Evolutionary conservation across 441 rosid genomes (phyloP).

Genomic region (Corymbia calophylla): DNA sequence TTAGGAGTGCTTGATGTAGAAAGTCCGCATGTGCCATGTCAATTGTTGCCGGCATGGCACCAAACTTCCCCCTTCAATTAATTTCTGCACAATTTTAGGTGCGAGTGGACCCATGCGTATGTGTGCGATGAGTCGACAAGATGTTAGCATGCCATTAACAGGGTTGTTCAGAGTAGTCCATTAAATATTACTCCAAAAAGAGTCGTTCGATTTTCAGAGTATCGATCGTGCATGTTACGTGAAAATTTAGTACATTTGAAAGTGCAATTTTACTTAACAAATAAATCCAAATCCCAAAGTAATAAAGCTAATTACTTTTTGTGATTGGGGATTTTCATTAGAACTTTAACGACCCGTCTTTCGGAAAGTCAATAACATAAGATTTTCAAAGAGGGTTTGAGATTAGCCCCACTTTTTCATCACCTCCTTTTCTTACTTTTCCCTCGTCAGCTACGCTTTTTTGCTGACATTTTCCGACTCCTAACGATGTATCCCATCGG

Average conservation of each 20-base stretch:
- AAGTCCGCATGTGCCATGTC: background rate
- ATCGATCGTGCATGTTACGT: background rate
- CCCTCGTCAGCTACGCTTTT: background rate
- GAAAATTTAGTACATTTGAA: background rate
- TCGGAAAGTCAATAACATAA: background rate
- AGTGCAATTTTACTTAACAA: fast-evolving
- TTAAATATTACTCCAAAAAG: background rate
- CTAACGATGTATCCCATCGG: background rate
- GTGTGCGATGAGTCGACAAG: background rate
- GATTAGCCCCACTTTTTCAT: background rate
- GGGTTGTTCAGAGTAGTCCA: background rate
- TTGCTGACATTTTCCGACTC: background rate
- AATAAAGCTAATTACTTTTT: background rate
- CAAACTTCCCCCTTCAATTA: background rate
- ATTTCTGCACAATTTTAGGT: background rate
- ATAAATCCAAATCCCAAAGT: background rate
- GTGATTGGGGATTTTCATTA: background rate
- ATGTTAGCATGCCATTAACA: background rate
- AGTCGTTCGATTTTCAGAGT: background rate
- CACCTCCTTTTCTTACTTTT: background rate
- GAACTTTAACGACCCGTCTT: background rate
- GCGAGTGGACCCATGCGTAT: background rate
- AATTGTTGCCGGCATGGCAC: background rate
- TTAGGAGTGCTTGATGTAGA: background rate
- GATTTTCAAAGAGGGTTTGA: background rate